A percentile compares a stretch with the other conserved stretches of the same genome.
Conservation (phyloP, 2,329 filamentous ascomycete species). For the Botrytis aclada region DNA sequence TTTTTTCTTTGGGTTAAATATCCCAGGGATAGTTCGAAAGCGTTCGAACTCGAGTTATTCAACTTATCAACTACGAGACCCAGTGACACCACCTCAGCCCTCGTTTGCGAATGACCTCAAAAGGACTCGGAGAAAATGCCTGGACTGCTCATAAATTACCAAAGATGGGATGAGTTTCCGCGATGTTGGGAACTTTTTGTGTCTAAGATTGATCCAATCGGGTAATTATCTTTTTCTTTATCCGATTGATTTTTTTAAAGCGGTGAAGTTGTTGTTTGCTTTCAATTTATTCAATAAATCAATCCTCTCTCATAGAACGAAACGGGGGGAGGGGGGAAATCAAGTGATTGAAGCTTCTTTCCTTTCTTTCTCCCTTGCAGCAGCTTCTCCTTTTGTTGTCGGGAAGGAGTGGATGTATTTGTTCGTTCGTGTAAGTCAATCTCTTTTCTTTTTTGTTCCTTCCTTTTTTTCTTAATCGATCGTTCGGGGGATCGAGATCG, state of each 20-base stretch:
- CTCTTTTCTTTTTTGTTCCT: not conserved
- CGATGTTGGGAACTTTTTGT: not conserved
- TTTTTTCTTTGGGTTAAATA: not conserved
- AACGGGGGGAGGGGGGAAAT: not conserved
- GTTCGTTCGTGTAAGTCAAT: not conserved
- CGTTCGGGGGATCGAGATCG: not conserved
- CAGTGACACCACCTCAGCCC: not conserved
- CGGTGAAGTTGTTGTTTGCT: constrained; percentile 3
- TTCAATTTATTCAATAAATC: not conserved
- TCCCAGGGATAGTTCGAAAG: not conserved
- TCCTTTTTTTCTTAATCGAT: not conserved
- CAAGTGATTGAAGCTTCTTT: constrained; percentile 12
- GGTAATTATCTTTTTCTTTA: constrained; percentile 5
- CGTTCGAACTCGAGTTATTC: not conserved
- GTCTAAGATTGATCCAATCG: constrained; percentile 7
- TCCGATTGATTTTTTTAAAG: constrained; percentile 4
- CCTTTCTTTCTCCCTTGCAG: constrained; percentile 1
- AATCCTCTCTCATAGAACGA: not conserved
- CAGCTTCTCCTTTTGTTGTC: not conserved
- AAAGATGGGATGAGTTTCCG: constrained; percentile 13
- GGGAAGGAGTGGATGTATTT: not conserved
- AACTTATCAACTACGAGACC: not conserved
- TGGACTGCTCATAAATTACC: not conserved
- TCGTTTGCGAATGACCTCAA: constrained; percentile 13
- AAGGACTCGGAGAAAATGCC: not conserved